Percentiles rank a stretch among this genome's conserved stretches.
Conservation (phyloP, 2,329 filamentous ascomycete species). For the Neonectria coccinea region DNA sequence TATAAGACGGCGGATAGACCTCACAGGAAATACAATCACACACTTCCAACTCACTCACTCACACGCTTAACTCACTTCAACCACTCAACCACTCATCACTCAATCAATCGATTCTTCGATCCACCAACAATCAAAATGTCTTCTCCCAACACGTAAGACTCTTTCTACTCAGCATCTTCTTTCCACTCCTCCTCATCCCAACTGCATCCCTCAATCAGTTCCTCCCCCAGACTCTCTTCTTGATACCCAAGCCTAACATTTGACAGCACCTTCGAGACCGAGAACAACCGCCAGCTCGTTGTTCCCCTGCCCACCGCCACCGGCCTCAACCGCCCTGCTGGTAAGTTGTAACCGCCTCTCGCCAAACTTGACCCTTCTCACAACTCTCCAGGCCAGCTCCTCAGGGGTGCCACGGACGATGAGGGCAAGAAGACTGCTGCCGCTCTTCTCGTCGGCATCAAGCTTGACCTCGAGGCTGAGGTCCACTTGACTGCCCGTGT, state of each 20-base stretch:
- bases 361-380: constrained; percentile 14
- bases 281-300: constrained; percentile 44
- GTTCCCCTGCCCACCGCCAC: constrained; percentile 46
- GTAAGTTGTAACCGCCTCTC: constrained; percentile 23
- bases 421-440: constrained; percentile 69
- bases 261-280: constrained; percentile 33
- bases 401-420: constrained; percentile 67
- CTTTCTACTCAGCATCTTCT: neutral
- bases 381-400: constrained; percentile 58
- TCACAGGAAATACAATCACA: constrained; percentile 19
- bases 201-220: too few species aligned
- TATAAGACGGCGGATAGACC: neutral
- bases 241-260: neutral
- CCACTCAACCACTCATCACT: constrained; percentile 36
- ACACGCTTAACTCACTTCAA: constrained; percentile 38
- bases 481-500: constrained; percentile 61
- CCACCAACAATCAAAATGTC: constrained; percentile 41
- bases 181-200: neutral
- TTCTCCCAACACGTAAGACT: constrained; percentile 43
- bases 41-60: too few species aligned
- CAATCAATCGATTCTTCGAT: constrained; percentile 25
- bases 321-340: constrained; percentile 50
- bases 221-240: neutral
- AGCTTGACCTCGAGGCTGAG: too few species aligned
- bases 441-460: too few species aligned